These are phyloP conservation scores for Verbena officinalis DNA, from an alignment of 257 asterid genomes.

Conservation along the genomic window DNA sequence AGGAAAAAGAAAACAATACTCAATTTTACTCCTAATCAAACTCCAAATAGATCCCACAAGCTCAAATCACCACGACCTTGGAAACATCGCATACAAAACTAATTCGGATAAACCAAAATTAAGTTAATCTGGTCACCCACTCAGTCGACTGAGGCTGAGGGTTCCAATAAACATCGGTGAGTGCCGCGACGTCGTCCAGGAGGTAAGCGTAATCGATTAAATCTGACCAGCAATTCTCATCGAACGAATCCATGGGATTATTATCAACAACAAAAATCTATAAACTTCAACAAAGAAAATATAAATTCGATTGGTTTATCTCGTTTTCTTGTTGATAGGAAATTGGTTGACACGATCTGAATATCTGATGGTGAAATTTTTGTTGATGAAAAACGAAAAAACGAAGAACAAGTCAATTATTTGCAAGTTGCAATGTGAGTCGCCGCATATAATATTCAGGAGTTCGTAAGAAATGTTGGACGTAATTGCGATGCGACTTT, in stretches of 20 bases:
- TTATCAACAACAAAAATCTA: background rate
- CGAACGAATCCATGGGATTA: slow-evolving; percentile 38
- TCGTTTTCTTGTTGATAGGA: background rate
- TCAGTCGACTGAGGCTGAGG: slow-evolving; percentile 30
- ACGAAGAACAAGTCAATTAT: background rate
- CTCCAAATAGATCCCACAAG: background rate
- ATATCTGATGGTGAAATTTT: background rate
- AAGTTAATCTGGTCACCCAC: slow-evolving; percentile 27
- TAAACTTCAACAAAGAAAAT: background rate
- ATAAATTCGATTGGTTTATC: background rate
- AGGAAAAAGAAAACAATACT: background rate
- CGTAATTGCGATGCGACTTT: background rate
- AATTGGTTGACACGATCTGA: background rate
- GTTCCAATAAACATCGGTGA: slow-evolving; percentile 23
- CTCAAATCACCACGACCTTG: background rate
- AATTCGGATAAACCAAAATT: background rate
- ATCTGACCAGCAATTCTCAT: slow-evolving; percentile 43
- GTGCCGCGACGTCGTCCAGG: slow-evolving; percentile 34
- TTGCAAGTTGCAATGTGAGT: slow-evolving; percentile 16
- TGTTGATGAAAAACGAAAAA: background rate
- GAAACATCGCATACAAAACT: background rate
- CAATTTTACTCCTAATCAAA: background rate
- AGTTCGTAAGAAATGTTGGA: no score
- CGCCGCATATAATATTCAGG: background rate
- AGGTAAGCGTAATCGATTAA: slow-evolving; percentile 48